Base-by-base conservation (phyloP, 352 stramenopile genomes). In the Lagenidium giganteum region DNA sequence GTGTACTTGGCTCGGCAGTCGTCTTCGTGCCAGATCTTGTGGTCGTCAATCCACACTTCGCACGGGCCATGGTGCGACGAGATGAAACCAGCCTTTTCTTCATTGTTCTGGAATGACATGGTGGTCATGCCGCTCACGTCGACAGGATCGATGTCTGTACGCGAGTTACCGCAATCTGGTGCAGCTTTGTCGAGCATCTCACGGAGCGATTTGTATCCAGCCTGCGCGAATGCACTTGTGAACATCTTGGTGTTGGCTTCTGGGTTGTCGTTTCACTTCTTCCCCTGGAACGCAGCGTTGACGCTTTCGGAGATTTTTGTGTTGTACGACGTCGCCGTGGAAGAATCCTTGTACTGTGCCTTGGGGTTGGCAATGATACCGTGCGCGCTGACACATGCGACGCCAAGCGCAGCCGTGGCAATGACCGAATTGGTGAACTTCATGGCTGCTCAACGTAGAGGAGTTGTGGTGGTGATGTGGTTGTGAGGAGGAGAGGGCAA, bases 11-110 rank as follows among this genome's bases (percentile, higher is more conserved):
- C 48, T 20, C 57, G 50, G 25, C 71, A 84, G 49, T 84, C 64
- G 38, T 78, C 53, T 14, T 77, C 60, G 23, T 74, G 60, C 25
- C 64, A 42, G 21, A 80, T 57, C 51, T 51, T 62, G 3, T 48
- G 64, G 46, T 84, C 53, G 45, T 72, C 57, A 35, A 84, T 73
- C 66, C 66, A 84, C 38, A 70, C 53, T 47, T 84, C 68, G 30
- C 71, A 84, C 26, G 71, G 68, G 14, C 71, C 71, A 20, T 64
- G 58, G 52, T 83, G 70, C 34, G 61, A 75, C 21, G 59, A 61
- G 17, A 83, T 58, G 38, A 83, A 83, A 8, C 70, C 67, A 28
- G 60, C 63, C 14, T 59, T 28, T 36, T 69, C 60, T 36, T 79
- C 35, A 37, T 73, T 51, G 43, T 83, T 83, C 20, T 71, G 59